Evolutionary conservation across 2,329 filamentous ascomycete species (phyloP).

Genomic region (Paraphaeosphaeria sporulosa): DNA sequence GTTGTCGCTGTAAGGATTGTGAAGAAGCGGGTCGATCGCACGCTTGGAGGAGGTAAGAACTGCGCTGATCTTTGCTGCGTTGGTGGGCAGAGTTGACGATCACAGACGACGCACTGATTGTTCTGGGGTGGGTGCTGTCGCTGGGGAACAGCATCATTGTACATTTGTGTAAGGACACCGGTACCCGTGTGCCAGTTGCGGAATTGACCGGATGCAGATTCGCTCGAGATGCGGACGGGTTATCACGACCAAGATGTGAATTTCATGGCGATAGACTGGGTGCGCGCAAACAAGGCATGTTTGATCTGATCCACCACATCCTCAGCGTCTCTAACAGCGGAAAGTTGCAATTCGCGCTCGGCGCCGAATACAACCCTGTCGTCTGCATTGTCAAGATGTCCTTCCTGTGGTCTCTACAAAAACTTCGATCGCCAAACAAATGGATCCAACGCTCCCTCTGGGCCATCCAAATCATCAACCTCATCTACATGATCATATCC

Average conservation of each 20-base stretch:
- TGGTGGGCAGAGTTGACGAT: not conserved
- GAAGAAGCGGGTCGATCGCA: conserved; percentile 23
- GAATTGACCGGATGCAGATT: conserved; percentile 14
- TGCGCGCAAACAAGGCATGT: conserved; percentile 8
- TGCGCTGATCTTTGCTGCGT: not conserved
- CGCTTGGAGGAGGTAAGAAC: conserved; percentile 25
- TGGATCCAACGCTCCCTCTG: conserved; percentile 26
- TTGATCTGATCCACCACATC: not conserved
- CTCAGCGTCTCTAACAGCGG: not conserved
- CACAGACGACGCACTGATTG: conserved; percentile 23
- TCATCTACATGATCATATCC: conserved; percentile 21
- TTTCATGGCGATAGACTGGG: conserved; percentile 6
- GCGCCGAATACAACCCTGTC: conserved; percentile 29
- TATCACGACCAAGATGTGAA: conserved; percentile 25
- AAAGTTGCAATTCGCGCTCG: conserved; percentile 25
- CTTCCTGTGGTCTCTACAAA: conserved; percentile 32
- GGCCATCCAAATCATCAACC: conserved; percentile 27
- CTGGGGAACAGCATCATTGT: conserved; percentile 23
- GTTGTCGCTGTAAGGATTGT: conserved; percentile 24
- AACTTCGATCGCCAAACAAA: conserved; percentile 25
- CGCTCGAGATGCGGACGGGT: conserved; percentile 21
- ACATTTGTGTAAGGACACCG: conserved; percentile 23
- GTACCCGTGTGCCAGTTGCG: not conserved
- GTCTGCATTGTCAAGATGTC: conserved; percentile 30
- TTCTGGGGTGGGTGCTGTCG: conserved; percentile 19